Conservation (phyloP, 495 filamentous ascomycete species). For the Friedmanniomyces simplex region DNA sequence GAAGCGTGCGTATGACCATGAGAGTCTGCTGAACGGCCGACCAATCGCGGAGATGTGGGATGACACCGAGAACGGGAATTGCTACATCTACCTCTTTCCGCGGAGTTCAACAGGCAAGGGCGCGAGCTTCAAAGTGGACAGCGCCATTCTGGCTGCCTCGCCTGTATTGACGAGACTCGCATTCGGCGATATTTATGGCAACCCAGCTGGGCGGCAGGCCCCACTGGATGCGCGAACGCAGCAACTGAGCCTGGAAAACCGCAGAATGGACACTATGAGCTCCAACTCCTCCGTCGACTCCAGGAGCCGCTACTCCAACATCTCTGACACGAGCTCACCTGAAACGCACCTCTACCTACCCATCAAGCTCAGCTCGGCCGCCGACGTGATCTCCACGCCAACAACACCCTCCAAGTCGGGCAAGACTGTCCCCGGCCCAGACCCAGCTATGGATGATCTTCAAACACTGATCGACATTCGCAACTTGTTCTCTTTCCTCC, state of each 20-base stretch:
- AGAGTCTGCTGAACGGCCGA: constrained; percentile 9
- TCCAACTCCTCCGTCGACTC: constrained; percentile 21
- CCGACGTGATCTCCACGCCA: background rate
- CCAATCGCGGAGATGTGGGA: constrained; percentile 86
- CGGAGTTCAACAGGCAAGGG: constrained; percentile 48
- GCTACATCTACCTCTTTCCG: constrained; percentile 74
- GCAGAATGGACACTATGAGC: constrained; percentile 16
- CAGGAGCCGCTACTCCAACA: constrained; percentile 28
- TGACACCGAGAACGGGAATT: constrained; percentile 53
- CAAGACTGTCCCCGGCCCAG: constrained; percentile 24
- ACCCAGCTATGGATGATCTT: constrained; percentile 50
- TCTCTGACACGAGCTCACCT: constrained; percentile 20
- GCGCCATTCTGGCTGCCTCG: constrained; percentile 60
- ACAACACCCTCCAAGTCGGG: constrained; percentile 10
- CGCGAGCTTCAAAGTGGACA: constrained; percentile 70
- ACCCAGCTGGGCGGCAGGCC: background rate
- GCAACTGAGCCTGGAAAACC: constrained; percentile 2
- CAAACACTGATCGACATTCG: constrained; percentile 61
- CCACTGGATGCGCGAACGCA: constrained; percentile 9
- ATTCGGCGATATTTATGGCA: constrained; percentile 42
- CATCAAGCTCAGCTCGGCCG: constrained; percentile 20
- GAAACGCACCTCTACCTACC: constrained; percentile 67
- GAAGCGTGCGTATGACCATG: constrained; percentile 15
- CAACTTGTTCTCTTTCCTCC: constrained; percentile 85
- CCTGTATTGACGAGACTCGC: constrained; percentile 56